Evolutionary conservation across 305 asterid genomes (phyloP), one percentile per base, ranked within the genome.

Genomic region (Solanum aculeatissimum): DNA sequence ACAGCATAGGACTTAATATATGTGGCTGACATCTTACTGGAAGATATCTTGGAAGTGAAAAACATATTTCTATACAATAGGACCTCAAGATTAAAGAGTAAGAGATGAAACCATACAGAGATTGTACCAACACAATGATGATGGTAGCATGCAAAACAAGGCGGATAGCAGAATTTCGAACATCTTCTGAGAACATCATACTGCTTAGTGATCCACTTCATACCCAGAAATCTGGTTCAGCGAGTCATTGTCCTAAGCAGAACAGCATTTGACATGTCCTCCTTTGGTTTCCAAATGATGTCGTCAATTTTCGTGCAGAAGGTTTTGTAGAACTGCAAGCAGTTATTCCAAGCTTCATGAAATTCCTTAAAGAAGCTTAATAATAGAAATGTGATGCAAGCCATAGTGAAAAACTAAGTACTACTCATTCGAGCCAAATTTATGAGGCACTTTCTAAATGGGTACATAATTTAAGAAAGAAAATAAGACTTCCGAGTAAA

Each of bases 261-360:
- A 89, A 86, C 86, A 55, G 91, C 66, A 77, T 77, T 84, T 53
- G 90, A 53, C 90, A 66, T 88, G 23, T 92, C 91, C 80, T 92
- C 95, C 90, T 88, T 92, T 29, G 96, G 90, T 89, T 91, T 94
- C 97, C 97, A 95, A 62, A 95, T 94, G 63, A 93, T 86, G 43
- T 86, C 83, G 60, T 90, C 94, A 77, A 95, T 88, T 74, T 68
- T 89, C 9, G 85, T 80, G 82, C 96, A 94, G 9, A 95, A 91
- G 82, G 86, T 92, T 90, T 94, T 95, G 93, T 95, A 95, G 88
- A 95, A 95, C 99, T 95, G 92, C 91, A 78, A 51, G 63, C 23
- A 27, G 63, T 51, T 35, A 35, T 1, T 77, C 63, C 45, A 75
- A 75, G 9, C 38, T 47, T 47, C 81, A 27, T 75, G 62, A 3